Evolutionary conservation across 192 early-diverging fungal genomes (phyloP).

Genomic region (Chytriomyces sp.): DNA sequence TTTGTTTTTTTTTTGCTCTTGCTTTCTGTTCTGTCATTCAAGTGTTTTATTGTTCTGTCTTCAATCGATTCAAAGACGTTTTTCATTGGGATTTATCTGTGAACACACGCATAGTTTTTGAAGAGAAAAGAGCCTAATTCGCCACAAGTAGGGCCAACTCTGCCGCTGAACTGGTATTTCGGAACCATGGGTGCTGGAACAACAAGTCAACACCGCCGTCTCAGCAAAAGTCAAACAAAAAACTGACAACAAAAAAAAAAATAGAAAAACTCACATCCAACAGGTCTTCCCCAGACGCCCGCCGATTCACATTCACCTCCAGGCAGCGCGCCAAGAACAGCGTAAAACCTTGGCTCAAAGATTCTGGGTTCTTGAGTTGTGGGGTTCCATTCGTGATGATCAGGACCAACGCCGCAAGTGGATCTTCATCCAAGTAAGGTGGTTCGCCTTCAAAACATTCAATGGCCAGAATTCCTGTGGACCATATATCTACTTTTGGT

Average conservation of each 20-base stretch:
- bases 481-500: slow-evolving; percentile 62
- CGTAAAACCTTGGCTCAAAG: slow-evolving; percentile 80
- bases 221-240: no score
- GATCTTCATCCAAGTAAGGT: slow-evolving; percentile 83
- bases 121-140: no score
- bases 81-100: no score
- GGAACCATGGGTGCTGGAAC: no score
- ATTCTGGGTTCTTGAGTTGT: slow-evolving; percentile 84
- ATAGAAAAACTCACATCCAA: slow-evolving; percentile 56
- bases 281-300: slow-evolving; percentile 81
- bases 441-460: slow-evolving; percentile 66
- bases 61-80: no score
- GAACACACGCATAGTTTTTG: no score
- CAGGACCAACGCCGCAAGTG: slow-evolving; percentile 68
- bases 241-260: slow-evolving; percentile 11
- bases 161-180: no score
- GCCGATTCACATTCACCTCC: slow-evolving; percentile 86
- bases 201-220: no score
- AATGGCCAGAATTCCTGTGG: slow-evolving; percentile 64
- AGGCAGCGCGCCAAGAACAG: slow-evolving; percentile 88
- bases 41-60: no score
- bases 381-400: slow-evolving; percentile 94
- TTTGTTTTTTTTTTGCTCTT: no score
- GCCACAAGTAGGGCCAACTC: no score
- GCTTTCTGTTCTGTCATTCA: no score